Evolutionary conservation across 257 asterid species (phyloP).

Genomic region (Penstemon eatonii): DNA sequence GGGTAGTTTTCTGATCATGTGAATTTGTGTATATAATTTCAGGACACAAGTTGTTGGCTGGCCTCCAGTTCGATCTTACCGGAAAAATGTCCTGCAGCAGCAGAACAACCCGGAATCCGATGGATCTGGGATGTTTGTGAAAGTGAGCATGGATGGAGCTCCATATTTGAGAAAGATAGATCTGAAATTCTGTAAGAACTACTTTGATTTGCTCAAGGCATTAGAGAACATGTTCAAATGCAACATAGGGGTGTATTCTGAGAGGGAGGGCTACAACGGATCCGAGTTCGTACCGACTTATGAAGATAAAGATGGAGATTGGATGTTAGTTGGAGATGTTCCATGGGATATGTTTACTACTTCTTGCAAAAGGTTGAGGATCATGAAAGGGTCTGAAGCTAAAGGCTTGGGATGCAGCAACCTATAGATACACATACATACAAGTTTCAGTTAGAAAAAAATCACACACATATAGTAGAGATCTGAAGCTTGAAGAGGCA

Average conservation of each 20-base stretch:
- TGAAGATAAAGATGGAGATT: constrained; percentile 63
- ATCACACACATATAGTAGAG: not conserved
- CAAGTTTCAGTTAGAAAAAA: not conserved
- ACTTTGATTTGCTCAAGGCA: constrained; percentile 51
- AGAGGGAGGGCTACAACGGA: constrained; percentile 58
- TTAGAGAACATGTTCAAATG: constrained; percentile 63
- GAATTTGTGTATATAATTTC: not conserved
- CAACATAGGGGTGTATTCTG: constrained; percentile 56
- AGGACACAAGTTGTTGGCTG: constrained; percentile 67
- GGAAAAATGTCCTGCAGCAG: constrained; percentile 34
- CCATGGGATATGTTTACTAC: constrained; percentile 88
- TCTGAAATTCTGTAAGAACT: constrained; percentile 43
- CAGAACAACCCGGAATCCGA: constrained; percentile 33
- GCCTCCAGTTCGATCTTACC: constrained; percentile 62
- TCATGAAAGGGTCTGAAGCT: constrained; percentile 79
- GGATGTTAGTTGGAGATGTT: constrained; percentile 85
- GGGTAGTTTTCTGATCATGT: not conserved
- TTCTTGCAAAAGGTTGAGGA: constrained; percentile 76
- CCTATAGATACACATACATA: constrained; percentile 15
- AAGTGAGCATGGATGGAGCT: constrained; percentile 75
- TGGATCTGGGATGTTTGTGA: constrained; percentile 49
- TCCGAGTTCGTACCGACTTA: constrained; percentile 61
- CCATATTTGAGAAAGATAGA: constrained; percentile 67
- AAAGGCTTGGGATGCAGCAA: constrained; percentile 48
- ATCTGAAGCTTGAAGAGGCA: constrained; percentile 4